Evolutionary conservation across 345 rosid genomes (phyloP).

Genomic region (Garcia nutans): DNA sequence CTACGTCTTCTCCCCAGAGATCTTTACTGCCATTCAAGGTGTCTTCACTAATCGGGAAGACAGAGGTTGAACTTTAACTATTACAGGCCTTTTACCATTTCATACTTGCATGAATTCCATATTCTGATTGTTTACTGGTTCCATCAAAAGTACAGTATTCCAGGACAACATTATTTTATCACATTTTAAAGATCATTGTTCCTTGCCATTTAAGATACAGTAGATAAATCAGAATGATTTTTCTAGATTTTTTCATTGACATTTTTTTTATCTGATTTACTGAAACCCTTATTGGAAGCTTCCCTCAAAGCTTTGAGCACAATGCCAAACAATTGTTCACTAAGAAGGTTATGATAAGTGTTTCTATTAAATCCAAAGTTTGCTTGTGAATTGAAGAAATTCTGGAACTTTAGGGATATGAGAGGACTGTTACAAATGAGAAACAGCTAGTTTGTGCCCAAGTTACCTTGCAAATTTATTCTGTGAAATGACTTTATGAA

Average conservation of each 20-base stretch:
- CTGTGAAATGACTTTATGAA: no score
- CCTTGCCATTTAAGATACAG: no score
- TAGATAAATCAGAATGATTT: background rate
- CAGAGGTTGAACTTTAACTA: conserved; percentile 43
- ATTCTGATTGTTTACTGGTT: background rate
- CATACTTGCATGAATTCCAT: background rate
- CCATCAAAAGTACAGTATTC: background rate
- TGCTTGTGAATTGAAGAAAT: background rate
- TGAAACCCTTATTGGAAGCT: background rate
- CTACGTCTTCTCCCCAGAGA: conserved; percentile 62
- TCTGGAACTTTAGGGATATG: background rate
- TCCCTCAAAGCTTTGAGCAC: background rate
- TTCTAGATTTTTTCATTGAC: background rate
- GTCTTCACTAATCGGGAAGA: conserved; percentile 51
- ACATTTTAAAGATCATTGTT: background rate
- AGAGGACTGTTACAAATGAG: background rate
- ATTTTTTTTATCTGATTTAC: background rate
- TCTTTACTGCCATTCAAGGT: conserved; percentile 62
- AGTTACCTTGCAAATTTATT: no score
- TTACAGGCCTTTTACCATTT: background rate
- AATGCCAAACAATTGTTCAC: background rate
- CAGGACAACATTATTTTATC: background rate
- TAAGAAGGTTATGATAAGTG: background rate
- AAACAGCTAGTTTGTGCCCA: background rate
- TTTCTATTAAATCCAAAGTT: background rate